Percentiles rank a stretch among this genome's conserved stretches.
phyloP scores from a whole-genome alignment of 2,329 filamentous ascomycete genomes.

The Rutstroemia sydowiana region DNA sequence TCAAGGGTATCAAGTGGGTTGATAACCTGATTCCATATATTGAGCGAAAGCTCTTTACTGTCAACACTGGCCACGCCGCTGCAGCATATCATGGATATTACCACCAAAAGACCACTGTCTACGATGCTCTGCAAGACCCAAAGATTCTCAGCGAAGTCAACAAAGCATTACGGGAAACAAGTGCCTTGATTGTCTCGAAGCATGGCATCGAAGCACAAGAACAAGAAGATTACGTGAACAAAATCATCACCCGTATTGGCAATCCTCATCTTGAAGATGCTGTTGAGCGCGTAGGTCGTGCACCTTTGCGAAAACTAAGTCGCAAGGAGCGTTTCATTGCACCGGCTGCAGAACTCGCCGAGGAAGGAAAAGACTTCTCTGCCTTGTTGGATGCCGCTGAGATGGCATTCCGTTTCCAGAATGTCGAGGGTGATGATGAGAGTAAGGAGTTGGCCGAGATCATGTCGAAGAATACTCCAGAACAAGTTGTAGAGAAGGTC shows the following conservation, averaged over 20 bases:
- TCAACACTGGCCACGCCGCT: constrained; percentile 96
- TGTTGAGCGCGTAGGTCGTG: constrained; percentile 91
- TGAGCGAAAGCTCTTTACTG: constrained; percentile 98
- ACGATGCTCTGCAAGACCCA: constrained; percentile 77
- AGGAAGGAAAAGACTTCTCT: constrained; percentile 65
- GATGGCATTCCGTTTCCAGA: constrained; percentile 92
- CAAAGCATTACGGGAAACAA: constrained; percentile 77
- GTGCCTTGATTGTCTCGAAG: constrained; percentile 77
- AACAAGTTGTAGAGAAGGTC: constrained; percentile 71
- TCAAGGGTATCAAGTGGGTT: constrained; percentile 90
- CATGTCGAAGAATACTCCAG: constrained; percentile 65
- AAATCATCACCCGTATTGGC: constrained; percentile 86
- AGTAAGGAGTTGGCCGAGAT: constrained; percentile 78
- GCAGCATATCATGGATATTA: constrained; percentile 93
- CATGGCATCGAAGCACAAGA: constrained; percentile 68
- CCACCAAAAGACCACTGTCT: constrained; percentile 77
- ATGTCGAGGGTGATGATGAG: constrained; percentile 87
- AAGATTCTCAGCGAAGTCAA: constrained; percentile 75
- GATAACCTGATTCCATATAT: constrained; percentile 89
- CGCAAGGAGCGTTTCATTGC: constrained; percentile 95
- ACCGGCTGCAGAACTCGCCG: constrained; percentile 81
- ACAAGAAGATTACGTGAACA: constrained; percentile 81
- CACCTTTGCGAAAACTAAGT: constrained; percentile 85
- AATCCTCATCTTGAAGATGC: constrained; percentile 90
- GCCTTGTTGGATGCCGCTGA: constrained; percentile 77